phyloP scores from a whole-genome alignment of 192 early-diverging fungal species.

The Coemansia sp. region DNA sequence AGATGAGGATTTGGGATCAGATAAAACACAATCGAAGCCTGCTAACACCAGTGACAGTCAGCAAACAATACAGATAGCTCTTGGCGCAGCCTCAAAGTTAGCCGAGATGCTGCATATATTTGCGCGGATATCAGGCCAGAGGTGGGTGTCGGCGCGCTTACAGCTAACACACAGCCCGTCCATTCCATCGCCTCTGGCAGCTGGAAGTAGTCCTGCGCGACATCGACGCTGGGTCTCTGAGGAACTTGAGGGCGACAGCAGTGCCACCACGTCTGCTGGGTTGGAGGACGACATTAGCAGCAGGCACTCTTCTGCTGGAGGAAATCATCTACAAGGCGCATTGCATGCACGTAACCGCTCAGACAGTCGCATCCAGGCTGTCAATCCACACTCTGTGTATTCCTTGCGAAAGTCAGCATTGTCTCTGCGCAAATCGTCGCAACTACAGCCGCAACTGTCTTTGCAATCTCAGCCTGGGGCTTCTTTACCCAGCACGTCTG shows the following conservation, averaged over 20 bases:
- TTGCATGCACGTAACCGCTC: slow-evolving; percentile 39
- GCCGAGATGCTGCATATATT: slow-evolving; percentile 39
- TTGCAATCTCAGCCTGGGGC: not conserved
- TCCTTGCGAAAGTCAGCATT: slow-evolving; percentile 35
- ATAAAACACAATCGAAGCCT: too few species aligned
- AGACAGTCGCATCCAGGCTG: slow-evolving; percentile 31
- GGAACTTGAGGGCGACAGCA: slow-evolving; percentile 28
- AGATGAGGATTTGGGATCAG: not conserved
- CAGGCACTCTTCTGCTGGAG: not conserved
- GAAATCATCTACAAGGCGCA: not conserved
- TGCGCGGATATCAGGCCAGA: slow-evolving; percentile 29
- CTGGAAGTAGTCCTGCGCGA: slow-evolving; percentile 16
- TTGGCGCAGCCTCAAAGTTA: slow-evolving; percentile 19
- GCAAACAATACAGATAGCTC: slow-evolving; percentile 11
- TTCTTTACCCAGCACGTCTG: not conserved
- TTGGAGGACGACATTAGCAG: slow-evolving; percentile 12
- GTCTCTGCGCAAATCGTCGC: slow-evolving; percentile 15
- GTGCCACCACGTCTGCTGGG: not conserved
- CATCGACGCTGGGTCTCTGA: slow-evolving; percentile 51
- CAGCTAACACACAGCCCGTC: slow-evolving; percentile 33
- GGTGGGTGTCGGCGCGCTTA: slow-evolving; percentile 22
- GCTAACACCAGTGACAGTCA: not conserved
- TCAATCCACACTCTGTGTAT: not conserved
- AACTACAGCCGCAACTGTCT: not conserved
- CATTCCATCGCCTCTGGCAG: slow-evolving; percentile 36